Base-by-base conservation (phyloP, 768 basidiomycete species). In the Infundibulicybe gibba region DNA sequence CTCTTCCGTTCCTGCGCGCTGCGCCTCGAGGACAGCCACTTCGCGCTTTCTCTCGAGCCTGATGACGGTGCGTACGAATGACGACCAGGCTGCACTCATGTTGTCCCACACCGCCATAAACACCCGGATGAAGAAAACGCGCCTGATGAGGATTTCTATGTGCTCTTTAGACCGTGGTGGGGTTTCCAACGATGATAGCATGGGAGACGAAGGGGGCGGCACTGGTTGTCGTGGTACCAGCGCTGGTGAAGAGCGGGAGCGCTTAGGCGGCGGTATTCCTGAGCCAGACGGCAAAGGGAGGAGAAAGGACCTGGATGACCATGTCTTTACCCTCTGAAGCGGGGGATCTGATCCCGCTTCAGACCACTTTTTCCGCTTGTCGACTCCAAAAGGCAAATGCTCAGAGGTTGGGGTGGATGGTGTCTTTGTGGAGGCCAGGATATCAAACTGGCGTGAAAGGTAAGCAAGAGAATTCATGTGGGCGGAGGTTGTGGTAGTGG, bases 381-480 rank as follows among this genome's bases (percentile, higher is more conserved):
- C 54, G 42, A 50, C 50, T 40, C 65, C 57, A 52, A 65, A 63
- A 16, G 65, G 53, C 6, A 60, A 45, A 19, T 62, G 62, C 20
- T 74, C 69, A 39, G 67, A 56, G 39, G 69, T 65, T 37, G 81
- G 78, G 1, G 82, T 79, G 33, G 80, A 75, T 25, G 25, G 79
- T 37, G 81, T 72, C 55, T 73, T 74, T 41, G 82, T 63, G 6
- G 81, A 68, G 49, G 83, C 82, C 54, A 88, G 69, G 51, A 79
- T 81, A 70, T 92, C 87, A 74, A 90, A 82, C 64, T 89, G 85
- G 61, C 85, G 84, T 54, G 90, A 87, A 51, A 92, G 74, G 67
- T 87, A 84, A 14, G 78, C 74, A 58, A 92, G 80, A 56, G 87
- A 87, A 71, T 92, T 91, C 90, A 92, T 92, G 50, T 32, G 41